These are phyloP conservation scores for Ustilago curta DNA, from an alignment of 1,284 basidiomycete species.

Conservation along the genomic window DNA sequence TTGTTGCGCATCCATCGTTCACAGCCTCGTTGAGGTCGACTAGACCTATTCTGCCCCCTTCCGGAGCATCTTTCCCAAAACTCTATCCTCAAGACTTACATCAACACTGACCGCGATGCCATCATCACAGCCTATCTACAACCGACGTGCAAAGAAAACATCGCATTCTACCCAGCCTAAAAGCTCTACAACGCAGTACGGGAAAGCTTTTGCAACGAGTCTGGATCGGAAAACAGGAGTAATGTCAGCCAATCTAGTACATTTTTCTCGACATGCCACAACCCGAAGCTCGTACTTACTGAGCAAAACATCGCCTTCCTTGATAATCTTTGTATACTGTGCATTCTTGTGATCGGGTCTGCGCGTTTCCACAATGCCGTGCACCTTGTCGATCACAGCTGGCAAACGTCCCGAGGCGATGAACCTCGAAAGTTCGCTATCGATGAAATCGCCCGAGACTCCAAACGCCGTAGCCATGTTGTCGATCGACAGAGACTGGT, in stretches of 20 bases:
- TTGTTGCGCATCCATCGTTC: not conserved
- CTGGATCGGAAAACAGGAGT: conserved; percentile 15
- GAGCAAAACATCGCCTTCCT: conserved; percentile 87
- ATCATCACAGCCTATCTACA: not conserved
- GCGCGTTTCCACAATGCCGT: conserved; percentile 93
- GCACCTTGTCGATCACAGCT: conserved; percentile 89
- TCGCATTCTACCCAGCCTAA: not conserved
- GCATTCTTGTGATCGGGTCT: conserved; percentile 84
- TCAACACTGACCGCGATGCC: not conserved
- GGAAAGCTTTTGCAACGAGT: conserved; percentile 68
- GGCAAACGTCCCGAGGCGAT: conserved; percentile 90
- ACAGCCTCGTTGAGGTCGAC: conserved; percentile 56
- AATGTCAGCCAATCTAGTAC: conserved; percentile 8
- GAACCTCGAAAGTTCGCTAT: conserved; percentile 87
- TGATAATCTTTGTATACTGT: conserved; percentile 89
- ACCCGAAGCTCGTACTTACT: conserved; percentile 68
- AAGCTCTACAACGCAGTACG: conserved; percentile 62
- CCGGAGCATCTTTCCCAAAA: not conserved
- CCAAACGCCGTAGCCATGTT: conserved; percentile 89
- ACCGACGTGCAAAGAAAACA: not conserved
- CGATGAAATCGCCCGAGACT: conserved; percentile 87
- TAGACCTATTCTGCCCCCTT: conserved; percentile 1
- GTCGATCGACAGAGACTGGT: conserved; percentile 88
- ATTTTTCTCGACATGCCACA: not conserved
- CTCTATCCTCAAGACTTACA: not conserved